Conservation (phyloP, 192 early-diverging fungal species). For the Lunasporangiospora selenospora region DNA sequence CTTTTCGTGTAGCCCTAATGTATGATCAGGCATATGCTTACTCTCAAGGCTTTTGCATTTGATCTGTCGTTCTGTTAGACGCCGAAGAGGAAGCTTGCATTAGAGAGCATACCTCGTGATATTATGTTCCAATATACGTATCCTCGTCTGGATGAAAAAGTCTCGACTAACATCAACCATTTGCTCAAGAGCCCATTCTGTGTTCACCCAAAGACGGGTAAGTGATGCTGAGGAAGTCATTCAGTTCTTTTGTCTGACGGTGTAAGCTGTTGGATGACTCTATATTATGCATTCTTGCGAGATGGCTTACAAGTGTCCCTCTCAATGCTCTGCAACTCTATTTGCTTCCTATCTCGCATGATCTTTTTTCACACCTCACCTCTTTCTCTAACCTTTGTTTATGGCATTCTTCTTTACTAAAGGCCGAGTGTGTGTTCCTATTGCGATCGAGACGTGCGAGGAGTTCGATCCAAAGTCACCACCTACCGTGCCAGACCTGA, state of each 20-base stretch:
- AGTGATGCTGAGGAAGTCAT: too few species aligned
- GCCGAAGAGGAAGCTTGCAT: constrained; percentile 45
- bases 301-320: neutral
- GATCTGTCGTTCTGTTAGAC: constrained; percentile 3
- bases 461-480: constrained; percentile 82
- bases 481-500: constrained; percentile 75
- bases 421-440: constrained; percentile 95
- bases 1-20: neutral
- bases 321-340: too few species aligned
- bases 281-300: too few species aligned
- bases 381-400: too few species aligned
- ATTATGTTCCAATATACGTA: constrained; percentile 92
- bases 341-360: too few species aligned
- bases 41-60: neutral
- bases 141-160: constrained; percentile 93
- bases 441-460: constrained; percentile 75
- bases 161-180: constrained; percentile 89
- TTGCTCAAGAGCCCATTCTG: constrained; percentile 98
- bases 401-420: too few species aligned
- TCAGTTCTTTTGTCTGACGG: neutral
- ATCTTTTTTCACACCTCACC: too few species aligned
- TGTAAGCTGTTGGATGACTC: too few species aligned
- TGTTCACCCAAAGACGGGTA: constrained; percentile 94
- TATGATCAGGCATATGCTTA: neutral
- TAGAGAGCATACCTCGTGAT: constrained; percentile 63